These are phyloP conservation scores for Astragalus glycyphyllos DNA, from an alignment of 306 rosid genomes.

Conservation along the genomic window DNA sequence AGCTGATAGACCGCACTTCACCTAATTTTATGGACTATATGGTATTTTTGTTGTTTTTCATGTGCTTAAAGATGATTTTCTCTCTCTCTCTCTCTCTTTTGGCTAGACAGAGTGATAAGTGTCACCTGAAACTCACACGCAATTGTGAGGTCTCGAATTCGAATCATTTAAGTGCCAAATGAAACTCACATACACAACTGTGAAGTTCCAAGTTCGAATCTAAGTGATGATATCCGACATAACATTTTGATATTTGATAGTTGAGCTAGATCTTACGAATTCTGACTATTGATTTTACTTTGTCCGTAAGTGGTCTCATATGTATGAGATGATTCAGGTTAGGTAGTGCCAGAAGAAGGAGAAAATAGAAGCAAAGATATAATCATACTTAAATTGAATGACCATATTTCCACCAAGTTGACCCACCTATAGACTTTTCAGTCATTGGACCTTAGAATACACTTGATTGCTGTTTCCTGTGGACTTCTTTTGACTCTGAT, in stretches of 20 bases:
- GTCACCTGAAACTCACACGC: too few species aligned
- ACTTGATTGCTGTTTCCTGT: conserved; percentile 19
- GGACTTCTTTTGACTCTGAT: conserved; percentile 32
- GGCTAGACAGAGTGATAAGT: too few species aligned
- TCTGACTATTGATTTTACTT: conserved; percentile 7
- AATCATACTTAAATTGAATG: conserved; percentile 20
- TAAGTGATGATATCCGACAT: too few species aligned
- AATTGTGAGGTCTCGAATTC: too few species aligned
- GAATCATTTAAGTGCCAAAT: too few species aligned
- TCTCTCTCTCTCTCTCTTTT: not conserved
- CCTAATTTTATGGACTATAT: conserved; percentile 47
- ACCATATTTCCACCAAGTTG: conserved; percentile 31
- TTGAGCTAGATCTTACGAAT: too few species aligned
- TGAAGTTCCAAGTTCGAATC: too few species aligned
- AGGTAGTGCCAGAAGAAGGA: conserved; percentile 29
- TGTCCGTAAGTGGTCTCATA: not conserved
- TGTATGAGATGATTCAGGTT: conserved; percentile 17
- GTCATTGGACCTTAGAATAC: conserved; percentile 17
- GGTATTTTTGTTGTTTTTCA: conserved; percentile 32
- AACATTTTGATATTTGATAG: too few species aligned
- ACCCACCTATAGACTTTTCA: conserved; percentile 16
- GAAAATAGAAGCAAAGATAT: conserved; percentile 19
- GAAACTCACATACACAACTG: too few species aligned
- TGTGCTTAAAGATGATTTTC: conserved; percentile 33
- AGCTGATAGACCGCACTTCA: conserved; percentile 65